phyloP scores from a whole-genome alignment of 176 grass and related monocot species.

The Cenchrus fungigraminus region DNA sequence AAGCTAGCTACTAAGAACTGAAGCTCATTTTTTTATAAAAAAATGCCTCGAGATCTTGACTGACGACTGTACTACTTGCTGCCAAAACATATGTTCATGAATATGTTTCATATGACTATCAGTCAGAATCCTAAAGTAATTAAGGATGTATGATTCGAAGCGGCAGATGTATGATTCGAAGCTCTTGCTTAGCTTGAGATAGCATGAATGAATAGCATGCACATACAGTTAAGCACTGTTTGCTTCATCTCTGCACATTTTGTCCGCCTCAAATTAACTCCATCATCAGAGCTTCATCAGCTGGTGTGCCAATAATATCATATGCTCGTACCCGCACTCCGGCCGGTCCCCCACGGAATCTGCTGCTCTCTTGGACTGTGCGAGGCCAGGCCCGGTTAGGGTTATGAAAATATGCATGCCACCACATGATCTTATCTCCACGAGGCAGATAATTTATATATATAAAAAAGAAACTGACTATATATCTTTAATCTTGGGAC shows the following conservation, averaged over 20 bases:
- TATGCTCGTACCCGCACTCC: slow-evolving; percentile 44
- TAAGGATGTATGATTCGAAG: background rate
- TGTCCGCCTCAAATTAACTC: slow-evolving; percentile 44
- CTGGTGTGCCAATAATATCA: slow-evolving; percentile 28
- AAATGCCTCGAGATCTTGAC: slow-evolving; percentile 36
- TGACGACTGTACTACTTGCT: slow-evolving; percentile 17
- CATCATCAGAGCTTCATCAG: slow-evolving; percentile 19
- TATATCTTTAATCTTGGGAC: slow-evolving; percentile 37
- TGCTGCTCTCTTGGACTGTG: slow-evolving; percentile 36
- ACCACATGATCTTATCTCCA: slow-evolving; percentile 42
- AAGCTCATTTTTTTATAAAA: background rate
- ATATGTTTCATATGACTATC: background rate
- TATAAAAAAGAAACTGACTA: background rate
- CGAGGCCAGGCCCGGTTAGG: slow-evolving; percentile 27
- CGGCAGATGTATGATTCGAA: slow-evolving; percentile 1
- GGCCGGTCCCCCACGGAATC: slow-evolving; percentile 43
- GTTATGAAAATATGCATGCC: slow-evolving; percentile 49
- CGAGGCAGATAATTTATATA: slow-evolving; percentile 6
- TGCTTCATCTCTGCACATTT: slow-evolving; percentile 28
- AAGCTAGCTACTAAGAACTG: background rate
- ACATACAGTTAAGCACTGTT: slow-evolving; percentile 32
- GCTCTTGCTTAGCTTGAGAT: background rate
- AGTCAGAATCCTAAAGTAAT: background rate
- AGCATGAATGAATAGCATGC: slow-evolving; percentile 7
- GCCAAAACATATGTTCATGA: slow-evolving; percentile 1